Base-by-base conservation (phyloP, 306 rosid species). In the Geum urbanum region DNA sequence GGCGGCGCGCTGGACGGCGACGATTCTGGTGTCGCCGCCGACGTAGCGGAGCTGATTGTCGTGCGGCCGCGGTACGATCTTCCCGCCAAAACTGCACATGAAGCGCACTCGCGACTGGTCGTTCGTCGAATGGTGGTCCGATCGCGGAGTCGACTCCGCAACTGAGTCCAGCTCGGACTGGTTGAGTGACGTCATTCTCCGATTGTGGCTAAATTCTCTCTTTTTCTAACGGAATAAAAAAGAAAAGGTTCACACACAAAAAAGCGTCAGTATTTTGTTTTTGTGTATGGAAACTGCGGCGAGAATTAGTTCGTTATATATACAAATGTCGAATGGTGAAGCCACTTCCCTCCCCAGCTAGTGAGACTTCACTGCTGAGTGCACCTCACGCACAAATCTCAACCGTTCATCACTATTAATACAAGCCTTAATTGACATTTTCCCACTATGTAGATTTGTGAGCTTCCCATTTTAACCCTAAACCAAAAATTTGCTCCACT, bases 21-120 rank as follows among this genome's bases (percentile, higher is more conserved):
- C 84, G 5, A 95, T 95, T 15, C 99, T 85, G 20, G 99, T 95
- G 20, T 95, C 99, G 11, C 99, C 99, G 71, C 99, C 96, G 20
- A 91, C 96, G 54, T 95, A 95, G 0, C 99, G 99, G 75, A 95
- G 97, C 75, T 91, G 96, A 69, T 95, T 91, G 18, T 95, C 99
- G 65, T 79, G 90, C 11, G 95, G 99, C 1, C 99, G 96, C 0
- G 95, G 99, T 41, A 89, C 24, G 78, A 95, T 95, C 72, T 86
- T 84, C 70, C 97, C 99, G 74, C 97, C 97, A 76, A 91, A 95
- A 78, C 99, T 95, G 83, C 97, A 91, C 99, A 95, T 95, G 81
- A 95, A 87, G 13, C 97, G 89, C 63, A 84, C 87, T 8, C 87
- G 96, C 5, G 87, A 43, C 11, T 72, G 72, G 4, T 88, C 91